A percentile compares a stretch with the other conserved stretches of the same genome.
These are phyloP conservation scores for Clarireedia paspali DNA, from an alignment of 2,329 filamentous ascomycete genomes.

Conservation along the genomic window DNA sequence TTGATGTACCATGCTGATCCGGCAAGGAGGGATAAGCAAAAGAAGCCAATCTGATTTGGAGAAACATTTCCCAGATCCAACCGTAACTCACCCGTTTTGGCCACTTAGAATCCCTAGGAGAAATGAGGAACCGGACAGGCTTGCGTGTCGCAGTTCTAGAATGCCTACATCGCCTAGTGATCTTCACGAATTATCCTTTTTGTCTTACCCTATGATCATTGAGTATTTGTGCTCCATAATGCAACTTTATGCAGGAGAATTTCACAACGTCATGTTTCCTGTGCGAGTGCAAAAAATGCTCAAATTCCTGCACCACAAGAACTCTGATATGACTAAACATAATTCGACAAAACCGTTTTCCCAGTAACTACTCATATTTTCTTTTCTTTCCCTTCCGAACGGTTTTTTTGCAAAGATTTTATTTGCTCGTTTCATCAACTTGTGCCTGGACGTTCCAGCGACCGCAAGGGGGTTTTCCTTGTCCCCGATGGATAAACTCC, in stretches of 20 bases:
- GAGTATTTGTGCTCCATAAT: neutral
- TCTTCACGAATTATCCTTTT: neutral
- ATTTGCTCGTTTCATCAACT: no score
- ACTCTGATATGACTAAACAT: neutral
- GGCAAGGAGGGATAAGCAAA: no score
- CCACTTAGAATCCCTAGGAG: neutral
- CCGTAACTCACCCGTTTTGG: neutral
- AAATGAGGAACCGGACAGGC: neutral
- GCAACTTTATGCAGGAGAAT: constrained; percentile 1
- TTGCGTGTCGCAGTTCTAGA: neutral
- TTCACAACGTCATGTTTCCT: neutral
- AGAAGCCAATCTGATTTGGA: neutral
- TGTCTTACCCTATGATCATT: neutral
- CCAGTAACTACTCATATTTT: no score
- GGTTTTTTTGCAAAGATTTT: no score
- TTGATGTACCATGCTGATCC: no score
- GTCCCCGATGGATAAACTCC: no score
- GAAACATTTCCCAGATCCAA: neutral
- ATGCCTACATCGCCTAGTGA: neutral
- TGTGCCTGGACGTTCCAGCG: no score
- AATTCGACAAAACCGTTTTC: no score
- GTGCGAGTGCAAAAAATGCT: neutral
- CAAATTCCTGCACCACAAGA: neutral
- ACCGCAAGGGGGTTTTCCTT: no score
- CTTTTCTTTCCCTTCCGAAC: neutral